These are phyloP conservation scores for Leptomonas seymouri DNA, from an alignment of 208 protist species.

Conservation along the genomic window DNA sequence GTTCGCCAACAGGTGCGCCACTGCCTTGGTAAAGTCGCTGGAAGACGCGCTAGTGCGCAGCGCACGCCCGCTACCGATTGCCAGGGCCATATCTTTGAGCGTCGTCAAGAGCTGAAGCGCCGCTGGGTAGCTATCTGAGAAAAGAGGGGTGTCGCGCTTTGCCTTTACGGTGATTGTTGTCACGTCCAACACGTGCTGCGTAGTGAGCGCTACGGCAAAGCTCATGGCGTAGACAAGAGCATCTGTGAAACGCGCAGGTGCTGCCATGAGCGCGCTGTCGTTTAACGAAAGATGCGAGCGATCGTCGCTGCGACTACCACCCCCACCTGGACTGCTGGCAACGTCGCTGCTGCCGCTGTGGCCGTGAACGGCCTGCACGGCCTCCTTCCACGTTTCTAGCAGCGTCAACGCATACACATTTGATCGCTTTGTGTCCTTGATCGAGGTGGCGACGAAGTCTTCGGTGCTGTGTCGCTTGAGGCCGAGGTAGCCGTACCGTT, in stretches of 20 bases:
- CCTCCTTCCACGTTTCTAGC: conserved; percentile 65
- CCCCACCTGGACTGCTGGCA: background rate
- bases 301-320: no score
- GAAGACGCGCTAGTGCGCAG: conserved; percentile 35
- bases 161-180: background rate
- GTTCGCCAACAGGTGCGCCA: conserved; percentile 48
- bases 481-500: conserved; percentile 85
- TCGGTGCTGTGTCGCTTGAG: conserved; percentile 72
- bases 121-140: background rate
- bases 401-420: conserved; percentile 90
- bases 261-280: background rate
- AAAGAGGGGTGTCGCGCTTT: background rate
- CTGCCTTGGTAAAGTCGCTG: conserved; percentile 48
- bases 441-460: conserved; percentile 73
- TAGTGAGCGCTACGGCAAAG: conserved; percentile 60
- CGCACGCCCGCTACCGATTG: conserved; percentile 26
- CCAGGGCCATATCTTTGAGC: conserved; percentile 40
- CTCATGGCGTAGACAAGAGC: conserved; percentile 78
- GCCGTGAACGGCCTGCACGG: conserved; percentile 35
- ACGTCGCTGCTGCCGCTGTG: background rate
- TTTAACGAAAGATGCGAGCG: background rate
- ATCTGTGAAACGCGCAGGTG: conserved; percentile 51
- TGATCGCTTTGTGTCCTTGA: conserved; percentile 65
- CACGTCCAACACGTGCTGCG: conserved; percentile 50
- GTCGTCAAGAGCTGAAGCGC: conserved; percentile 36